Percentiles rank a stretch among this genome's conserved stretches.
Conservation (phyloP, 768 basidiomycete species). For the Coprinellus micaceus region DNA sequence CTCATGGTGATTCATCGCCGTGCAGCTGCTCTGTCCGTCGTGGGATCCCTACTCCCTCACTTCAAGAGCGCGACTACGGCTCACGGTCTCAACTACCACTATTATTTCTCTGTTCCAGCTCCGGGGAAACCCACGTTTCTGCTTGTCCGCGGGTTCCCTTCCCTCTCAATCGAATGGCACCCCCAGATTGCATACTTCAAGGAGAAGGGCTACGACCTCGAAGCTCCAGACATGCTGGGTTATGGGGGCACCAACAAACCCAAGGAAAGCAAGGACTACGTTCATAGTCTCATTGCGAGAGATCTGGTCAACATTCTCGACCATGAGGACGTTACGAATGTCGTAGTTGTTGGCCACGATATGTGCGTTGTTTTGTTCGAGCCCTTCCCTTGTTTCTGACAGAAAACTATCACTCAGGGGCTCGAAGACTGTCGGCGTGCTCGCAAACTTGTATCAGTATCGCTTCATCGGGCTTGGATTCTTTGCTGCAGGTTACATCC, state of each 20-base stretch:
- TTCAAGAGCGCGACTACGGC: conserved; percentile 29
- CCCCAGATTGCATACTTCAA: conserved; percentile 37
- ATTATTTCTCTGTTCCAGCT: conserved; percentile 26
- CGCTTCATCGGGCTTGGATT: conserved; percentile 40
- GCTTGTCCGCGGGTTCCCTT: conserved; percentile 45
- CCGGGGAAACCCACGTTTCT: conserved; percentile 32
- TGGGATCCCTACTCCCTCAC: too few species aligned
- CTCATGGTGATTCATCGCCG: too few species aligned
- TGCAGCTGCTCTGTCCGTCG: too few species aligned
- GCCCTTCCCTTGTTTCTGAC: not conserved
- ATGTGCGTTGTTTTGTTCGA: conserved; percentile 23
- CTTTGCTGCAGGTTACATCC: conserved; percentile 32
- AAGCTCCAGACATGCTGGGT: conserved; percentile 51
- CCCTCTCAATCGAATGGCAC: conserved; percentile 38
- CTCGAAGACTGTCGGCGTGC: conserved; percentile 24
- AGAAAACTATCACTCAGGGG: conserved; percentile 30
- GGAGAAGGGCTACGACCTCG: conserved; percentile 38
- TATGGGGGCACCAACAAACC: conserved; percentile 51
- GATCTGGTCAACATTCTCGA: conserved; percentile 43
- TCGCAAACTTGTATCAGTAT: conserved; percentile 34
- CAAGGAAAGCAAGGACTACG: conserved; percentile 31
- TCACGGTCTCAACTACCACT: conserved; percentile 34
- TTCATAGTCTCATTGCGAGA: conserved; percentile 27
- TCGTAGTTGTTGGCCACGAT: conserved; percentile 42
- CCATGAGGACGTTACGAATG: conserved; percentile 26